A percentile compares a stretch with the other conserved stretches of the same genome.
phyloP scores from a whole-genome alignment of 2,329 filamentous ascomycete genomes.

The Zymoseptoria ardabiliae region DNA sequence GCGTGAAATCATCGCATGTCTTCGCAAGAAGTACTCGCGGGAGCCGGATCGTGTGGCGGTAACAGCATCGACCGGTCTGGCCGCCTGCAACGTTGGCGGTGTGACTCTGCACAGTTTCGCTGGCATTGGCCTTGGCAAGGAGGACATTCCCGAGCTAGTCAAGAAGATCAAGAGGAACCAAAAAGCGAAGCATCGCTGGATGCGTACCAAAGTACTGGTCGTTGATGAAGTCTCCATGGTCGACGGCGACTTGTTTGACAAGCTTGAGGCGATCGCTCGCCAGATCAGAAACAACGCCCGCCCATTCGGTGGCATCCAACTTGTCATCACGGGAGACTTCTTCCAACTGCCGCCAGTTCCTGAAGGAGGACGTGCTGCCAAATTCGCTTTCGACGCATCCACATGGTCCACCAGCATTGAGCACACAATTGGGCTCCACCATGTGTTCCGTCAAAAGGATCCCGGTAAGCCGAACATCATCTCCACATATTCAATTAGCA shows the following conservation, averaged over 20 bases:
- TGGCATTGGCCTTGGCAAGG: slow-evolving; percentile 91
- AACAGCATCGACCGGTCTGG: slow-evolving; percentile 90
- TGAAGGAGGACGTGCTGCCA: slow-evolving; percentile 63
- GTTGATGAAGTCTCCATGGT: slow-evolving; percentile 99
- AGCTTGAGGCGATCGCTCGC: slow-evolving; percentile 80
- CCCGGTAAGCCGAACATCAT: slow-evolving; percentile 42
- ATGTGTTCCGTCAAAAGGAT: slow-evolving; percentile 94
- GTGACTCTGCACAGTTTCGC: slow-evolving; percentile 94
- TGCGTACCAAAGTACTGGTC: slow-evolving; percentile 77
- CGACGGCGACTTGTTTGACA: slow-evolving; percentile 93
- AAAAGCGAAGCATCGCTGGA: slow-evolving; percentile 84
- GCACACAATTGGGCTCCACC: slow-evolving; percentile 89
- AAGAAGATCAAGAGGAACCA: slow-evolving; percentile 85
- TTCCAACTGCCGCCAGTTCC: slow-evolving; percentile 95
- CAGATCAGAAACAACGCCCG: slow-evolving; percentile 81
- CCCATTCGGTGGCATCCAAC: slow-evolving; percentile 91
- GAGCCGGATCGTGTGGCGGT: slow-evolving; percentile 84
- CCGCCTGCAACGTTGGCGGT: slow-evolving; percentile 93
- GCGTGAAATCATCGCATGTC: slow-evolving; percentile 75
- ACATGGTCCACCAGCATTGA: slow-evolving; percentile 91
- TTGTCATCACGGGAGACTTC: slow-evolving; percentile 94
- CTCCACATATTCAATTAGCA: background rate
- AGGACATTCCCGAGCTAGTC: slow-evolving; percentile 68
- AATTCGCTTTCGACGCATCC: slow-evolving; percentile 86
- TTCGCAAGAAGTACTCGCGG: slow-evolving; percentile 67